Conservation (phyloP, 371 early-diverging fungal genomes). For the Mortierella sp. region DNA sequence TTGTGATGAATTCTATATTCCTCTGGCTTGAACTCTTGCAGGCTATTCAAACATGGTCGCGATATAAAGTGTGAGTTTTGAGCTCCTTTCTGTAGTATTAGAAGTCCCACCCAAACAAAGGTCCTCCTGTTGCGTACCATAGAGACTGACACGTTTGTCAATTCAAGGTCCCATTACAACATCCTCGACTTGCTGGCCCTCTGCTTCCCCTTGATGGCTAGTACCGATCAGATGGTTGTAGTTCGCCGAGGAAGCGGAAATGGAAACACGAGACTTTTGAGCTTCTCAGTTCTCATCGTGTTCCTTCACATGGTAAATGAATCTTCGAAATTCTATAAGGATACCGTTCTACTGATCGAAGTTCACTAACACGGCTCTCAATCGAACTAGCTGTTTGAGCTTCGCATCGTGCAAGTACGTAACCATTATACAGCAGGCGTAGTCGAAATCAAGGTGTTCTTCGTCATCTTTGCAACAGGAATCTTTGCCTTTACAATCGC, state of each 20-base stretch:
- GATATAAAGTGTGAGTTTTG: slow-evolving; percentile 2
- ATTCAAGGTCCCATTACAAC: slow-evolving; percentile 9
- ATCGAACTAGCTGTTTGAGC: slow-evolving; percentile 19
- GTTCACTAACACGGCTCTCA: too few relatives aligned
- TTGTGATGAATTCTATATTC: slow-evolving; percentile 7
- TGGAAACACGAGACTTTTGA: slow-evolving; percentile 3
- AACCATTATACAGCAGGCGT: slow-evolving; percentile 24
- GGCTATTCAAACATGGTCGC: slow-evolving; percentile 9
- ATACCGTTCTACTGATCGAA: too few relatives aligned
- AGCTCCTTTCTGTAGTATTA: not conserved
- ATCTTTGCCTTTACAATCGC: slow-evolving; percentile 31
- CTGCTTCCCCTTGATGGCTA: slow-evolving; percentile 1
- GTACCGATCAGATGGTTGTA: slow-evolving; percentile 3
- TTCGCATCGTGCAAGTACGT: slow-evolving; percentile 39
- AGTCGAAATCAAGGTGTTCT: slow-evolving; percentile 25
- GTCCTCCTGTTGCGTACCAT: not conserved
- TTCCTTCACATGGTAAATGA: slow-evolving; percentile 18
- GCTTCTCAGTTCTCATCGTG: slow-evolving; percentile 13
- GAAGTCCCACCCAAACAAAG: not conserved
- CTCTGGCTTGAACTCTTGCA: slow-evolving; percentile 30
- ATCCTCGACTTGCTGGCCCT: slow-evolving; percentile 5
- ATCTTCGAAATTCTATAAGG: too few relatives aligned
- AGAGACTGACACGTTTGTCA: not conserved
- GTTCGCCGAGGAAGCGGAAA: not conserved
- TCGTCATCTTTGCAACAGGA: slow-evolving; percentile 33